Conservation (phyloP, 345 rosid genomes). For the Toxicodendron radicans region DNA sequence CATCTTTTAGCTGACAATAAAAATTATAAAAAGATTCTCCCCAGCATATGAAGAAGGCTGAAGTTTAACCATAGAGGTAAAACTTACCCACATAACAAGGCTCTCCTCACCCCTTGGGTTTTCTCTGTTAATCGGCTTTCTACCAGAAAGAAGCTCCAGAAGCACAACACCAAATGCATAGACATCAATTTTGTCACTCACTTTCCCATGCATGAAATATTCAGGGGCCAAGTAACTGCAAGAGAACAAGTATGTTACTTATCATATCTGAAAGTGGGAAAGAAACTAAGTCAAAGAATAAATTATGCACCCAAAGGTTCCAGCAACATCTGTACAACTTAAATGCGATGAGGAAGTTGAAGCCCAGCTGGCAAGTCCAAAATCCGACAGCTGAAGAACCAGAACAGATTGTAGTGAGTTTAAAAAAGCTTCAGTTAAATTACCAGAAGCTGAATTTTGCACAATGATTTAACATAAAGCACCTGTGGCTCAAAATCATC, state of each 20-base stretch:
- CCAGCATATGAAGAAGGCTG: background rate
- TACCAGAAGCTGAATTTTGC: background rate
- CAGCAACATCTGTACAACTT: slow-evolving; percentile 65
- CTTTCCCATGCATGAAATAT: slow-evolving; percentile 89
- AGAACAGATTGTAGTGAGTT: slow-evolving; percentile 25
- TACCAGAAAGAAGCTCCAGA: slow-evolving; percentile 89
- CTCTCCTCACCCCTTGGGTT: slow-evolving; percentile 74
- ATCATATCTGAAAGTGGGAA: slow-evolving; percentile 1
- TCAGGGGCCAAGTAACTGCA: slow-evolving; percentile 98
- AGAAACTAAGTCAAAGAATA: slow-evolving; percentile 10
- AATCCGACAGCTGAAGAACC: slow-evolving; percentile 84
- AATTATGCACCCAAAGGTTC: slow-evolving; percentile 84
- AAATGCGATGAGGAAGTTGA: slow-evolving; percentile 48
- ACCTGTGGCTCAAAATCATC: slow-evolving; percentile 98
- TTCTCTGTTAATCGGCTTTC: slow-evolving; percentile 70
- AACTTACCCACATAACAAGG: slow-evolving; percentile 95
- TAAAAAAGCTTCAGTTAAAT: slow-evolving; percentile 9
- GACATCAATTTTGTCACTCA: slow-evolving; percentile 90
- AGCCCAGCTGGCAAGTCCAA: slow-evolving; percentile 79
- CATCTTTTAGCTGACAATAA: background rate
- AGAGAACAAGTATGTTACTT: slow-evolving; percentile 17
- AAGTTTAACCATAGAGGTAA: slow-evolving; percentile 6
- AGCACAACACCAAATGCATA: slow-evolving; percentile 94
- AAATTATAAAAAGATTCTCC: background rate
- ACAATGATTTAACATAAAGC: background rate